Evolutionary conservation across 23 red algal species (phyloP), one percentile per base, ranked within the genome.

Genomic region (Gracilaria domingensis): DNA sequence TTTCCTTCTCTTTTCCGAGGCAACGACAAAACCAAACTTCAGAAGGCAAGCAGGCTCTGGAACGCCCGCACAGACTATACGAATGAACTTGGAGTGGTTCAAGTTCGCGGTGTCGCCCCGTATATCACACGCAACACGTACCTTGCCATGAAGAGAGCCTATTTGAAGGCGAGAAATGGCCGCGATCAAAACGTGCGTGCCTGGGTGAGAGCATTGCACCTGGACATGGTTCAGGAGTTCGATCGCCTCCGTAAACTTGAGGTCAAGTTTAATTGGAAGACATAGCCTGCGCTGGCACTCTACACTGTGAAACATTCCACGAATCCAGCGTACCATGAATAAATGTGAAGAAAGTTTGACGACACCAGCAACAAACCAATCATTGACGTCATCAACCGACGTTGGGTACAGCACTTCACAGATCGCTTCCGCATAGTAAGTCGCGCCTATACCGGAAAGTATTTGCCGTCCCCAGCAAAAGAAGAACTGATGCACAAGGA

Each of bases 371-470:
- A 5, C 14, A 58, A 29, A 72, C 6, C 44, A 37, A 69, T 87
- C 21, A 23, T 38, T 23, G 83, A 74, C 8, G 26, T 33, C 29
- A 54, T 87, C 0, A 87, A 8, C 16, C 17, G 33, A 3, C 13
- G 83, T 21, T 87, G 83, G 0, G 28, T 87, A 0, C 62, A 51
- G 39, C 13, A 23, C 28, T 74, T 87, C 69, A 36, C 62, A 9
- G 83, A 87, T 72, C 59, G 62, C 57, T 28, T 16, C 42, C 12
- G 83, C 26, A 89, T 79, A 16, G 86, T 89, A 9, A 47, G 53
- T 61, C 47, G 85, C 20, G 33, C 1, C 8, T 44, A 54, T 0
- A 78, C 42, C 24, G 70, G 66, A 8, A 78, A 89, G n/a, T 9
- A 64, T 18, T n/a, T 60, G 4, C 0, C 49, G 0, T 60, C 35